Conservation (phyloP, 2,329 filamentous ascomycete species). For the Hypoxylon sp. region DNA sequence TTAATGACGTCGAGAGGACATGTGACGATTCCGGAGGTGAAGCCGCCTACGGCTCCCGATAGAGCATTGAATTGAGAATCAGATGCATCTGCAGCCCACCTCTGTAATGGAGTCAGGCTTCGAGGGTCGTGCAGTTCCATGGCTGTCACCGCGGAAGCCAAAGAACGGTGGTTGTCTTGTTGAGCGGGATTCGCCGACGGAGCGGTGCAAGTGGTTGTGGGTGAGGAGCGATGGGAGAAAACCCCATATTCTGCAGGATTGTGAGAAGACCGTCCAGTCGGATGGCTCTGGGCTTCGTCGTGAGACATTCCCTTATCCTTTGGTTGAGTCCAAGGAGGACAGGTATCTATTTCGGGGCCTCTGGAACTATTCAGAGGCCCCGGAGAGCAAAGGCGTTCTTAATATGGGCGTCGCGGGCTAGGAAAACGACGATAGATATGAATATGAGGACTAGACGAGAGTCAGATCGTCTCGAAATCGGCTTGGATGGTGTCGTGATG, state of each 20-base stretch:
- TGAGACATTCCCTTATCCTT: slow-evolving; percentile 64
- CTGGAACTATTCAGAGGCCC: slow-evolving; percentile 48
- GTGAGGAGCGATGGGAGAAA: slow-evolving; percentile 48
- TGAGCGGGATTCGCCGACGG: slow-evolving; percentile 46
- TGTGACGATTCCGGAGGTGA: slow-evolving; percentile 93
- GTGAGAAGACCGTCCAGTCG: slow-evolving; percentile 51
- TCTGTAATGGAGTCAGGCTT: slow-evolving; percentile 63
- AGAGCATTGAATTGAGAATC: slow-evolving; percentile 83
- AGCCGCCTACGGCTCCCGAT: slow-evolving; percentile 88
- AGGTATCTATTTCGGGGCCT: slow-evolving; percentile 40
- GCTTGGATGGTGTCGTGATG: slow-evolving; percentile 53
- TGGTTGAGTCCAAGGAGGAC: slow-evolving; percentile 37
- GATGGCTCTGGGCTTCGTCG: slow-evolving; percentile 60
- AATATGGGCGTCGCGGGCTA: slow-evolving; percentile 25
- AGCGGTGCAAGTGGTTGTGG: slow-evolving; percentile 50
- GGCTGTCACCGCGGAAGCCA: slow-evolving; percentile 48
- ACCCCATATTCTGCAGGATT: slow-evolving; percentile 56
- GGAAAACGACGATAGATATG: slow-evolving; percentile 35
- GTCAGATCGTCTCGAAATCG: slow-evolving; percentile 28
- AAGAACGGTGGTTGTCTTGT: slow-evolving; percentile 31
- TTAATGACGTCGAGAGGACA: slow-evolving; percentile 99
- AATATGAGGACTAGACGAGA: slow-evolving; percentile 21
- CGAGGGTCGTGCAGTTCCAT: slow-evolving; percentile 53
- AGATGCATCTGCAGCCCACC: slow-evolving; percentile 70
- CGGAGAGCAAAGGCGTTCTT: slow-evolving; percentile 30